These are phyloP conservation scores for Phyllachora maydis DNA, from an alignment of 2,329 filamentous ascomycete species.

Conservation along the genomic window DNA sequence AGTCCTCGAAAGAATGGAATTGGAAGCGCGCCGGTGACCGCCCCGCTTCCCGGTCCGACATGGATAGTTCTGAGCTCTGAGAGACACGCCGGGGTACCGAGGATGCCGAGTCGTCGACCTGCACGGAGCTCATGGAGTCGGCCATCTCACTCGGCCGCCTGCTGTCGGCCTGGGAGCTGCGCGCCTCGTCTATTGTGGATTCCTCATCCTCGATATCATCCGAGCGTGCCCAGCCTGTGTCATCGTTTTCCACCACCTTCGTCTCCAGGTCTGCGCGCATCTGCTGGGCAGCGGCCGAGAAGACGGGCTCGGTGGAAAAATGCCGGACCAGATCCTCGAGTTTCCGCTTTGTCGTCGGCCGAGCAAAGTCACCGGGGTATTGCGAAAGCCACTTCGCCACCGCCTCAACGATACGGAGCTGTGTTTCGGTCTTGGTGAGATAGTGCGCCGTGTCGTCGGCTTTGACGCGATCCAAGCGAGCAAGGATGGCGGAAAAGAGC, in stretches of 20 bases:
- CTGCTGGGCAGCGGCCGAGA: slow-evolving; percentile 67
- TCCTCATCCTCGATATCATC: slow-evolving; percentile 34
- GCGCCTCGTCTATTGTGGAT: too few species aligned
- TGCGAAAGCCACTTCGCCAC: slow-evolving; percentile 75
- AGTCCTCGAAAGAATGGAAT: slow-evolving; percentile 53
- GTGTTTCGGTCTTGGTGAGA: slow-evolving; percentile 58
- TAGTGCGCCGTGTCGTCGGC: slow-evolving; percentile 46
- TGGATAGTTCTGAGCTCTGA: slow-evolving; percentile 21
- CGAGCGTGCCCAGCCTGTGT: slow-evolving; percentile 75
- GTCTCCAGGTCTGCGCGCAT: slow-evolving; percentile 61
- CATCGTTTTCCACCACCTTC: slow-evolving; percentile 64
- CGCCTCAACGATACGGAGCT: slow-evolving; percentile 66
- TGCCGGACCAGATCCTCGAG: slow-evolving; percentile 57
- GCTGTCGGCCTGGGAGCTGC: slow-evolving; percentile 6
- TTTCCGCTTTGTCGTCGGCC: slow-evolving; percentile 47
- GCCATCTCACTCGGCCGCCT: slow-evolving; percentile 14
- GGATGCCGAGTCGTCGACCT: slow-evolving; percentile 27
- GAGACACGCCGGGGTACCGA: slow-evolving; percentile 23
- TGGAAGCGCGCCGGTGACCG: slow-evolving; percentile 24
- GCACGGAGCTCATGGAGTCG: slow-evolving; percentile 24
- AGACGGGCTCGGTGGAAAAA: slow-evolving; percentile 60
- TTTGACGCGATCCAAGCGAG: slow-evolving; percentile 51
- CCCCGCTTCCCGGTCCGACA: slow-evolving; percentile 15
- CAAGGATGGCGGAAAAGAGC: slow-evolving; percentile 58
- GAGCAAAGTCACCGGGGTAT: slow-evolving; percentile 87